Conservation (phyloP, 108 stramenopile species). For the Conticribra guillardii region DNA sequence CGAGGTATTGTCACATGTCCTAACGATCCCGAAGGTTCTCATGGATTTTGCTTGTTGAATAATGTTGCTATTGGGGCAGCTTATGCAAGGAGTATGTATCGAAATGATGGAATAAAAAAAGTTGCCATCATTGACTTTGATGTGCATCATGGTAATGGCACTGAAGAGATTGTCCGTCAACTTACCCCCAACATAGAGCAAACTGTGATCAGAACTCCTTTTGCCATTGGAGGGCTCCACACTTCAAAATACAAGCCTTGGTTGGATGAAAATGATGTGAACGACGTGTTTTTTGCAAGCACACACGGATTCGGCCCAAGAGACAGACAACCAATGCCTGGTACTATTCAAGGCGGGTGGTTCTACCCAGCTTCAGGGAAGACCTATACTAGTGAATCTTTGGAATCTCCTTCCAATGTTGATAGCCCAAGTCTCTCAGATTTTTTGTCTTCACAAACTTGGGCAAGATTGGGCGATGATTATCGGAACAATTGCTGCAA, state of each 20-base stretch:
- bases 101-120: slow-evolving; percentile 83
- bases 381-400: slow-evolving; percentile 63
- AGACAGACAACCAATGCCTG: slow-evolving; percentile 59
- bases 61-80: slow-evolving; percentile 98
- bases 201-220: slow-evolving; percentile 74
- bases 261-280: slow-evolving; percentile 90
- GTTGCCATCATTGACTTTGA: slow-evolving; percentile 93
- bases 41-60: slow-evolving; percentile 99
- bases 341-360: slow-evolving; percentile 71
- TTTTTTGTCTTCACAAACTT: slow-evolving; percentile 84
- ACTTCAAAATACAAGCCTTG: slow-evolving; percentile 86
- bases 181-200: slow-evolving; percentile 82
- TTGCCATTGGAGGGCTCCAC: slow-evolving; percentile 74
- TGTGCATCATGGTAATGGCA: slow-evolving; percentile 98
- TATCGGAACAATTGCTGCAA: slow-evolving; percentile 79
- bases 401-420: slow-evolving; percentile 62
- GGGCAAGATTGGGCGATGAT: slow-evolving; percentile 88
- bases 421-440: slow-evolving; percentile 77
- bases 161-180: slow-evolving; percentile 91
- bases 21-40: slow-evolving; percentile 88
- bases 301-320: slow-evolving; percentile 93
- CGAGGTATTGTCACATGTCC: slow-evolving; percentile 91
- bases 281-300: slow-evolving; percentile 91
- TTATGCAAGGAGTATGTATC: slow-evolving; percentile 92
- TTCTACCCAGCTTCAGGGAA: slow-evolving; percentile 91